Evolutionary conservation across 495 filamentous ascomycete species (phyloP).

Genomic region (Penicillium simplicissimum): DNA sequence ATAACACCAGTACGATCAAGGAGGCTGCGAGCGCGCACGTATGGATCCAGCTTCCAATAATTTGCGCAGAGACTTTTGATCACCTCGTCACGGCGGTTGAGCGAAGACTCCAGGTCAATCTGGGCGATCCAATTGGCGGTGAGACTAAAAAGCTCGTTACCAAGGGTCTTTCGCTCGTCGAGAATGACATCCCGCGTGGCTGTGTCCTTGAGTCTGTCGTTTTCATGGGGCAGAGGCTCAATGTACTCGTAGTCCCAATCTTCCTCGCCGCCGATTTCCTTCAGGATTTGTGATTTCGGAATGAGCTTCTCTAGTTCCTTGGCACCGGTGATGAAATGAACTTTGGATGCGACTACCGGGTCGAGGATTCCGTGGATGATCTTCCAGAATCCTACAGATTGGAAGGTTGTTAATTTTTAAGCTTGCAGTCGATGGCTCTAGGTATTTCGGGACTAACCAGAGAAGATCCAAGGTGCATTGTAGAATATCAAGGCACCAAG

Average conservation of each 20-base stretch:
- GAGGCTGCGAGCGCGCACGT: slow-evolving; percentile 64
- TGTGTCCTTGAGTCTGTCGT: slow-evolving; percentile 64
- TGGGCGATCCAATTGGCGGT: slow-evolving; percentile 64
- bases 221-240: slow-evolving; percentile 72
- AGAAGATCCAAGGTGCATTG: slow-evolving; percentile 93
- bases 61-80: slow-evolving; percentile 64
- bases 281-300: slow-evolving; percentile 61
- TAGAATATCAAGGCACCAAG: slow-evolving; percentile 86
- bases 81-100: slow-evolving; percentile 56
- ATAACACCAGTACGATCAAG: slow-evolving; percentile 75
- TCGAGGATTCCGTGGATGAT: slow-evolving; percentile 91
- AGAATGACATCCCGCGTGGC: slow-evolving; percentile 57
- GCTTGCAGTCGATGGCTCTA: background rate
- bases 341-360: slow-evolving; percentile 90
- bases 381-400: slow-evolving; percentile 65
- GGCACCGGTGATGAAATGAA: slow-evolving; percentile 83
- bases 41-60: slow-evolving; percentile 82
- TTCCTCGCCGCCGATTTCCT: slow-evolving; percentile 81
- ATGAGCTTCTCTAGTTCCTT: slow-evolving; percentile 77
- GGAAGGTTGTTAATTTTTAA: slow-evolving; percentile 3
- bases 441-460: slow-evolving; percentile 48
- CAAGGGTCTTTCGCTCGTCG: slow-evolving; percentile 54
- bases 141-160: slow-evolving; percentile 65
- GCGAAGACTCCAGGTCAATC: slow-evolving; percentile 39
- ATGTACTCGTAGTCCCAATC: slow-evolving; percentile 78